Evolutionary conservation across 169 alveolate species (phyloP), one percentile per base, ranked within the genome.

Genomic region (Plasmodium gallinaceum): DNA sequence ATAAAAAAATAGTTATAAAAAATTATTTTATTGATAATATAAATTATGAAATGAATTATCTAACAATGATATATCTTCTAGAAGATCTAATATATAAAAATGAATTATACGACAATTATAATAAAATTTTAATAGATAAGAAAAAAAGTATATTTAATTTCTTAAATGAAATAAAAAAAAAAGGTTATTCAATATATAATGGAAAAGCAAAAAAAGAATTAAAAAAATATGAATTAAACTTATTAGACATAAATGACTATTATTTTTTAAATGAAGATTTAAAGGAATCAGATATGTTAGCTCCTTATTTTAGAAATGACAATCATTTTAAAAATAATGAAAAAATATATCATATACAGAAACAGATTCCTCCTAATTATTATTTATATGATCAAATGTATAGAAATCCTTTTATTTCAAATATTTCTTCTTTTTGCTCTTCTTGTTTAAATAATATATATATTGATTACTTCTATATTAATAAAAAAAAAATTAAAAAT

Each of bases 141-240:
- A 78, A 78, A 78, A 54, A 18, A 46, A 48, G n/a, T 5, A 64
- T 45, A 5, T 78, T 65, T 20, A 78, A 51, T 12, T 14, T 57
- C 24, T 43, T 64, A 2, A 62, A 45, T 7, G 45, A 64, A 46
- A 48, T 78, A 18, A 78, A 78, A 65, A 78, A 64, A 65, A 78
- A 18, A 65, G 89, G 89, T 3, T 78, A 78, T 58, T 43, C 57
- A 4, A 78, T 78, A 32, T 78, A 78, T 65, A 78, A 78, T 65
- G 89, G 89, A 48, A 7, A 64, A 18, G 65, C 48, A 12, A 78
- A 64, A 64, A 78, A 48, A 24, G 89, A 78, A 26, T 45, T 58
- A 24, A 78, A 78, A 65, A 78, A 48, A 5, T 64, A 78, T 37
- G 45, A 78, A 9, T 48, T 78, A n/a, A 64, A 62, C 32, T 78